phyloP scores from a whole-genome alignment of 805 yeast genomes.

The Saccharomyces paradoxus region DNA sequence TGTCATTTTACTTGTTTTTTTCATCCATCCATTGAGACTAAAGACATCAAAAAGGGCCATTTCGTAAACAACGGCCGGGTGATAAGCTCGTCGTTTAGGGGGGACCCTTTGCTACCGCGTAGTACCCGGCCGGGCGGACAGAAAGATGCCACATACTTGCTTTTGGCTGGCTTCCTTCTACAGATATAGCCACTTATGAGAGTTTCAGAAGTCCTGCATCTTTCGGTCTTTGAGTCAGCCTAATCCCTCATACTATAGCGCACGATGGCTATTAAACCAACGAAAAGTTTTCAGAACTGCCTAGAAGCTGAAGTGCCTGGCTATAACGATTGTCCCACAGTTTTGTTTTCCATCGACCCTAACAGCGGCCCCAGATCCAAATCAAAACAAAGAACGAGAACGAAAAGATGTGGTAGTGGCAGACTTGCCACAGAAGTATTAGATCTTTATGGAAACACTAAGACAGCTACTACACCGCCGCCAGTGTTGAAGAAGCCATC shows the following conservation, averaged over 20 bases:
- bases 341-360: conserved; percentile 11
- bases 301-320: conserved; percentile 36
- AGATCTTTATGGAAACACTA: conserved; percentile 18
- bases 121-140: neutral
- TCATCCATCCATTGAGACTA: neutral
- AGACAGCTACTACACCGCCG: conserved; percentile 15
- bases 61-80: neutral
- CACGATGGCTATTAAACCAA: neutral
- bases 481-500: conserved; percentile 10
- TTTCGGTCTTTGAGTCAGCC: neutral
- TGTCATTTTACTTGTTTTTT: neutral
- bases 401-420: neutral
- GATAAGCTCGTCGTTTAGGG: neutral
- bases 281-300: conserved; percentile 34
- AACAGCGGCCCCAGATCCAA: conserved; percentile 3
- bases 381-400: conserved; percentile 11
- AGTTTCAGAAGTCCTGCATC: neutral
- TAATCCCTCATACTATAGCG: neutral
- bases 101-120: neutral
- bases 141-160: neutral
- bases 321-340: conserved; percentile 38
- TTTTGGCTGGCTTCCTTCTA: neutral
- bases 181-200: neutral
- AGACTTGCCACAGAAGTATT: conserved; percentile 7
- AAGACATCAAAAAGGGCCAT: neutral